Base-by-base conservation (phyloP, 2,329 filamentous ascomycete genomes). In the Colletotrichum sojae region DNA sequence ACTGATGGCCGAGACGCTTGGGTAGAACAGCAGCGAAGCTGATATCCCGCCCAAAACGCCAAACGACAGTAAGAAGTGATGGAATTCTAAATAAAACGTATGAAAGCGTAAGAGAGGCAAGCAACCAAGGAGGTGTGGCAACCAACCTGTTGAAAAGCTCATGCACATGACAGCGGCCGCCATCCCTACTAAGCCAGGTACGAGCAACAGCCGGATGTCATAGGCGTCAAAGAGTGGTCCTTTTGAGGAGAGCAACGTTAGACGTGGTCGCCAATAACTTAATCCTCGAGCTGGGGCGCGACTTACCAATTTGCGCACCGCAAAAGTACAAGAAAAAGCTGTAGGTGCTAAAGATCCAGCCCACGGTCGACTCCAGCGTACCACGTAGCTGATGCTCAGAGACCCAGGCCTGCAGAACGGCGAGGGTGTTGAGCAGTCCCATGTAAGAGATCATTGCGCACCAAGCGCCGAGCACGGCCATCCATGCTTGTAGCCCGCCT, bases 331-430 rank as follows among this genome's bases (percentile, higher is more conserved):
- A 84, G 46, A 94, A 82, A 75, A 93, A 94, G 22, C 89, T 85
- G 73, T 92, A 94, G 57, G 92, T 81, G 72, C 89, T 88, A 72
- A 93, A 92, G 65, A 94, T 92, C 92, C 92, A 94, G 1, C 90
- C 91, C 40, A 91, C 87, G 6, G 83, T 85, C 12, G 88, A 87
- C 51, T 89, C 86, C 40, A 82, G 85, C 71, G 91, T 87, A 12
- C 83, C 79, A 6, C 81, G 79, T 12, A 94, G 81, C 70, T 93
- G 89, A 73, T 94, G 82, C n/a, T 83, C 84, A 46, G 86, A 81
- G 27, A 94, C 81, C 77, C 92, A 92, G 9, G 89, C 85, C 76
- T 93, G 88, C 76, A 92, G 89, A 0, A 90, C 88, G 2, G 90
- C 91, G 22, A 91, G 81, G 61, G 86, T 88, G 76, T 91, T 91